Evolutionary conservation across 2,329 filamentous ascomycete genomes (phyloP), one percentile per base, ranked within the genome.

Genomic region (Lasiodiplodia sp.): DNA sequence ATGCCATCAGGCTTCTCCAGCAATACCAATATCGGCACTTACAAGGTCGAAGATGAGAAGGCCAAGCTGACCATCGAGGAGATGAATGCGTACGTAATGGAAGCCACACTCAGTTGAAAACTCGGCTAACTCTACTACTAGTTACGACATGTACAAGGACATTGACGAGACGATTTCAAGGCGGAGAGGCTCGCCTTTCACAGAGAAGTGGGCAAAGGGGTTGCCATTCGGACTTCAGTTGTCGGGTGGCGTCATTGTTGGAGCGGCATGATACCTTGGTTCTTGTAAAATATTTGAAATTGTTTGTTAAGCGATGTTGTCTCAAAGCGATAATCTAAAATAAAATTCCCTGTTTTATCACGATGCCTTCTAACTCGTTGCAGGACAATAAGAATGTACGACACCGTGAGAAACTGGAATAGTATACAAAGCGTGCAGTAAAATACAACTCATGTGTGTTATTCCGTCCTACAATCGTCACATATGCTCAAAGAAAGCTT

Each of bases 61-160:
- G 83, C 87, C 57, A 89, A 89, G 70, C 74, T 91, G 38, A 91
- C 89, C 0, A 90, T 91, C 62, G 88, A 90, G 71, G 89, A 91
- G 76, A 91, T 91, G 88, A 91, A 91, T 69, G 81, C 82, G 82
- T 87, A 80, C 80, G 85, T 44, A 23, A 49, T 12, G 3, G 2
- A 2, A 2, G 58, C 2, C 18, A n/a, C 16, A 10, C 18, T 10
- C 4, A 6, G 31, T 5, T 21, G 10, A 28, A 1, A 4, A 10
- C 8, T 16, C 5, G 28, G 10, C 62, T 65, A 14, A 65, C 25
- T 21, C 4, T 14, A 21, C 5, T 10, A 2, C 3, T 21, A 66
- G 63, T n/a, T 66, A 66, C 25, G 63, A 66, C 38, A 66, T 66
- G 63, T 66, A 56, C 52, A 56, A 56, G n/a, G 63, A 66, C 51